Conservation (phyloP, 2,329 filamentous ascomycete species). For the Xylaria sp. region DNA sequence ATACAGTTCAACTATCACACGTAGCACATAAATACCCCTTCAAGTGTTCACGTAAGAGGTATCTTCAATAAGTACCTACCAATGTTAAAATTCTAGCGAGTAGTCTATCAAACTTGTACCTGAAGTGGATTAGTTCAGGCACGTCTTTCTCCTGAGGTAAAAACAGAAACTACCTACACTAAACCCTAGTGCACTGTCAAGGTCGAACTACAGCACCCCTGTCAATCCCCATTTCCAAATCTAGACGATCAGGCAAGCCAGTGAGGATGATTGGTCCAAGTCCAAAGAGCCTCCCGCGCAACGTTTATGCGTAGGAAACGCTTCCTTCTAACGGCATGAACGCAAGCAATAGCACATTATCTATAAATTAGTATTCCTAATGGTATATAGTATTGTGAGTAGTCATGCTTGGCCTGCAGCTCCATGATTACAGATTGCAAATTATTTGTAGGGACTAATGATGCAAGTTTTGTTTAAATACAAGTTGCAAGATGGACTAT, state of each 20-base stretch:
- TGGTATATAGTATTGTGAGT: no score
- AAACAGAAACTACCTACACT: neutral
- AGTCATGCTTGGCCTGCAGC: no score
- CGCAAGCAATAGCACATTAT: constrained; percentile 26
- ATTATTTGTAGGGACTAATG: no score
- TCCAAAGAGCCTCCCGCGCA: constrained; percentile 23
- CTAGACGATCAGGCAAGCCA: constrained; percentile 18
- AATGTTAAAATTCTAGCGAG: neutral
- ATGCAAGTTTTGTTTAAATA: no score
- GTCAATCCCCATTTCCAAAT: constrained; percentile 33
- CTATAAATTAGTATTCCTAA: constrained; percentile 4
- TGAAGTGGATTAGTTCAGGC: constrained; percentile 16
- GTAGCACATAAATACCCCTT: no score
- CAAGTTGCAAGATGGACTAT: no score
- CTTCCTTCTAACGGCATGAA: constrained; percentile 9
- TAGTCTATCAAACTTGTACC: neutral
- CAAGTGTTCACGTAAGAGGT: no score
- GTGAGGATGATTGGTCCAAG: constrained; percentile 21
- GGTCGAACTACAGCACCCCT: constrained; percentile 17
- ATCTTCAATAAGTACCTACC: neutral
- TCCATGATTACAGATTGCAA: no score
- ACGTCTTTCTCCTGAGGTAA: constrained; percentile 5
- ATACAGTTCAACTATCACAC: no score
- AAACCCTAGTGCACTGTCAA: neutral
- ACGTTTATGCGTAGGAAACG: constrained; percentile 14